Evolutionary conservation across 148 eudicot species (phyloP).

Genomic region (Rhododendron ferrugineum): DNA sequence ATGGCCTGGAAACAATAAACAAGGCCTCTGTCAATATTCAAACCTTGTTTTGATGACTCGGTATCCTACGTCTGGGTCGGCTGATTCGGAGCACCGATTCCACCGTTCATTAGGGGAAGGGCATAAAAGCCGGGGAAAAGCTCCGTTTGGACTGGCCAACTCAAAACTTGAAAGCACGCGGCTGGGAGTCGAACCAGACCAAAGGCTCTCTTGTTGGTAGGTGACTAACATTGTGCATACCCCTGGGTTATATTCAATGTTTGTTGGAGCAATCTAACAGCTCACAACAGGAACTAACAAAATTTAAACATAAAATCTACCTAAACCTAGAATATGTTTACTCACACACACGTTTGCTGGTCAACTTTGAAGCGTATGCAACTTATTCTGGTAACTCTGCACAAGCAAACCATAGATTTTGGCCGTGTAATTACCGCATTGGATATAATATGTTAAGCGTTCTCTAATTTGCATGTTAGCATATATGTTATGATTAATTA

Average conservation of each 20-base stretch:
- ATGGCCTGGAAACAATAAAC: conserved; percentile 3
- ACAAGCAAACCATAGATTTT: conserved; percentile 13
- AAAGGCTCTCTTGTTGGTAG: not conserved
- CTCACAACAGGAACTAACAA: conserved; percentile 5
- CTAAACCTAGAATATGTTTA: not conserved
- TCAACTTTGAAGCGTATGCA: conserved; percentile 12
- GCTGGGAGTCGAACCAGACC: not conserved
- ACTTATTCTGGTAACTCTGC: conserved; percentile 1
- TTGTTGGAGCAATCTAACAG: conserved; percentile 20
- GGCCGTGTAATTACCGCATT: conserved; percentile 9
- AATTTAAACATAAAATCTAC: not conserved
- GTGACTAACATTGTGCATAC: not conserved
- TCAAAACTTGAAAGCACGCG: not conserved
- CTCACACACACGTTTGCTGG: not conserved
- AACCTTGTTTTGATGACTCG: not conserved
- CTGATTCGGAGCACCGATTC: not conserved
- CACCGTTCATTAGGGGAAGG: not conserved
- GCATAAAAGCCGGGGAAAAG: not conserved
- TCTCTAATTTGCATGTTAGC: not conserved
- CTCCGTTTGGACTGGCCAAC: not conserved
- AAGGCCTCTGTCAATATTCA: not conserved
- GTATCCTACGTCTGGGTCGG: not conserved
- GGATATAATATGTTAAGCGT: not conserved
- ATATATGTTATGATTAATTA: not conserved
- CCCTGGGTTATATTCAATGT: not conserved